Evolutionary conservation across 768 basidiomycete species (phyloP), one percentile per base, ranked within the genome.

Genomic region (Serendipita sp.): DNA sequence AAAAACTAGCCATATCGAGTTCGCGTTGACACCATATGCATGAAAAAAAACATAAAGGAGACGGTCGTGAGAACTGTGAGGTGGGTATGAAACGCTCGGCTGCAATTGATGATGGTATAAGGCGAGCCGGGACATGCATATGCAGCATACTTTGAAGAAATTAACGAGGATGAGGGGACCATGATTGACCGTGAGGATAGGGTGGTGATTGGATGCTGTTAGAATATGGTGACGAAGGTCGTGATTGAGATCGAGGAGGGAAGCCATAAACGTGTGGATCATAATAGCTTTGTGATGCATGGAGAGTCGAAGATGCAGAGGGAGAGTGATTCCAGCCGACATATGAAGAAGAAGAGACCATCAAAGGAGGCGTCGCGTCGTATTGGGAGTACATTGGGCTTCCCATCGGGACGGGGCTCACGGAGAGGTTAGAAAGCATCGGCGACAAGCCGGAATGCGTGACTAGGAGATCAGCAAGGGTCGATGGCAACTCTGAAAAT

Each of bases 251-350:
- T 38, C 28, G 16, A 38, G 28, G 28, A 35, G 30, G 30, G n/a
- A 60, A 24, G 16, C 16, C 10, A 37, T 60, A 60, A 8, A 10
- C 37, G 28, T 60, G 18, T 11, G 28, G 56, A 60, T 60, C 56
- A 38, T 60, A 60, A n/a, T 60, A 60, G 56, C 48, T n/a, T 51
- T 51, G 48, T 41, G 41, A 41, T 13, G 41, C 41, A 51, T 51
- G n/a, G n/a, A 51, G 48, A 51, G 48, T 32, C 48, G 48, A 32
- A 7, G 48, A 51, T 51, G 48, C 48, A n/a, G 48, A 51, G 48
- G 48, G 48, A 5, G 48, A 51, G n/a, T 51, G 48, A 32, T 32
- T 51, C 48, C 48, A 51, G 5, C 48, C 48, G 5, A 32, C 30
- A n/a, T 51, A 51, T 5, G 48, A 51, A n/a, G 48, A 51, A n/a